phyloP scores from a whole-genome alignment of 768 basidiomycete genomes.

The Harrya chromipes region DNA sequence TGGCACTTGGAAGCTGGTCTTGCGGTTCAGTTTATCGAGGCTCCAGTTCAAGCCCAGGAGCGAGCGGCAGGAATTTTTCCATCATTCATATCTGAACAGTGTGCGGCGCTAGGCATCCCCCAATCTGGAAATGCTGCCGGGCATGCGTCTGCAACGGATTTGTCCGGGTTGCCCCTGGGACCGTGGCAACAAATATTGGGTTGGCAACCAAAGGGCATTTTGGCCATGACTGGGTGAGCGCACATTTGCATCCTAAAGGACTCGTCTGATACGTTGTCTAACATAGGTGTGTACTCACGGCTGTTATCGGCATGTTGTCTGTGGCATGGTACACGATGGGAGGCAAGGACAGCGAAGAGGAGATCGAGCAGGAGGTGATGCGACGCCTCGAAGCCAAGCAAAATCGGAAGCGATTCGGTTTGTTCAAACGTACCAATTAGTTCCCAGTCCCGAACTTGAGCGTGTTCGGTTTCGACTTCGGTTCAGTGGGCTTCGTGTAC shows the following conservation, averaged over 20 bases:
- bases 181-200: conserved; percentile 73
- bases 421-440: conserved; percentile 19
- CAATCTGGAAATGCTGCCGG: conserved; percentile 88
- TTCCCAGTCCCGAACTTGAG: neutral
- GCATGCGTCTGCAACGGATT: conserved; percentile 61
- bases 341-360: conserved; percentile 70
- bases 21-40: conserved; percentile 81
- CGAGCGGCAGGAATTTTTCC: conserved; percentile 47
- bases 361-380: conserved; percentile 71
- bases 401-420: conserved; percentile 44
- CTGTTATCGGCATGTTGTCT: conserved; percentile 74
- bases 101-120: conserved; percentile 55
- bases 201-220: conserved; percentile 71
- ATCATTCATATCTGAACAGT: conserved; percentile 65
- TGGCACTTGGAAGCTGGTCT: conserved; percentile 87
- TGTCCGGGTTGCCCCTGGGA: conserved; percentile 59
- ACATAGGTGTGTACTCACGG: conserved; percentile 74
- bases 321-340: conserved; percentile 88
- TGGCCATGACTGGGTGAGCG: conserved; percentile 69
- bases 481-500: neutral
- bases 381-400: conserved; percentile 56
- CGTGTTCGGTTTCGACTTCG: no score
- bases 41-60: conserved; percentile 68
- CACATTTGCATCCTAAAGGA: neutral
- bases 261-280: conserved; percentile 12